These are phyloP conservation scores for Coelastrella sp. DNA, from an alignment of 139 green algal species.

Conservation along the genomic window DNA sequence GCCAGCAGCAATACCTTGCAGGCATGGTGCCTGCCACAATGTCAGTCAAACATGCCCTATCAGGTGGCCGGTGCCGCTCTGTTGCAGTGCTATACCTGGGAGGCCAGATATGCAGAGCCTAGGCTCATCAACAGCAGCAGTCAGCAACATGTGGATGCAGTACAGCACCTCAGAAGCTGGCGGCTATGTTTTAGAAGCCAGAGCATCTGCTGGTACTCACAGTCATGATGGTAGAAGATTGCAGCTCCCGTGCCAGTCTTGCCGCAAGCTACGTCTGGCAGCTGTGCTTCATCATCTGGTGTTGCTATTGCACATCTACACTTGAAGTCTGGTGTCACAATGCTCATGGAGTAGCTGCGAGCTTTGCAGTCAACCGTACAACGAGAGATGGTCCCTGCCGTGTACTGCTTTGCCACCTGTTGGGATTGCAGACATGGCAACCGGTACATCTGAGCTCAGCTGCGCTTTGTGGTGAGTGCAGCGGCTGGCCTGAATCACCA, in stretches of 20 bases:
- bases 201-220: background rate
- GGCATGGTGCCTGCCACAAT: too few species aligned
- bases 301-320: constrained; percentile 19
- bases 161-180: background rate
- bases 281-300: background rate
- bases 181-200: too few species aligned
- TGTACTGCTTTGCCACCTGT: background rate
- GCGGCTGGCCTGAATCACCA: too few species aligned
- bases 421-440: background rate
- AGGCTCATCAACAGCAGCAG: background rate
- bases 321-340: background rate
- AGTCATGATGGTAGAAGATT: constrained; percentile 29
- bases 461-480: background rate
- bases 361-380: background rate
- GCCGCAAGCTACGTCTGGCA: background rate
- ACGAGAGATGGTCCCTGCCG: background rate
- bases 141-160: background rate
- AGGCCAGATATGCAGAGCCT: too few species aligned
- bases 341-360: background rate
- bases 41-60: too few species aligned
- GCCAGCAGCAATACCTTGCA: too few species aligned
- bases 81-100: too few species aligned
- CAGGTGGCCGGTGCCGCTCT: too few species aligned
- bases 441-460: background rate
- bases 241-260: background rate